Evolutionary conservation across 2,329 filamentous ascomycete genomes (phyloP), one percentile per base, ranked within the genome.

Genomic region (Pyrenophora graminea): DNA sequence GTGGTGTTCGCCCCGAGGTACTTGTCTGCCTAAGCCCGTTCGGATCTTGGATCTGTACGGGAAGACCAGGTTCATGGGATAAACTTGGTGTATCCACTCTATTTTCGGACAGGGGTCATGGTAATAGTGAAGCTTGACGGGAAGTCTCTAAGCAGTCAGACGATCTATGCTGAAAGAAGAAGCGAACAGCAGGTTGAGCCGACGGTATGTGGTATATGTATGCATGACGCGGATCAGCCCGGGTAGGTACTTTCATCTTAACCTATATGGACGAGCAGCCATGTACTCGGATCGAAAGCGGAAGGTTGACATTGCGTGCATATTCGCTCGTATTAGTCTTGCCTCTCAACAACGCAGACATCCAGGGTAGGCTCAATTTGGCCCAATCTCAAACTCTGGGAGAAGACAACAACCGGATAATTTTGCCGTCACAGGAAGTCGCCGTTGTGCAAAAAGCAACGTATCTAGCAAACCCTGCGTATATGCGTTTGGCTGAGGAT

Each of bases 1-100:
- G 30, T 30, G 32, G 41, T 38, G 25, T 31, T 48, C 32, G 40
- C 39, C 42, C 41, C 39, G 41, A 55, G 27, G 39, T 44, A 50
- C 37, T 42, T 45, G 45, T 40, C 25, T 38, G 42, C 45, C 40
- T 39, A 39, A 33, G 36, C 44, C 39, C 43, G 25, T 36, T 55
- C 17, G 42, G 54, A 58, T 58, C 51, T 58, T 56, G 51, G 52
- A 53, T 55, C 45, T 42, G 43, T 36, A 34, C 43, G 55, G 40
- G 47, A 38, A 42, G 51, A 60, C 57, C 57, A 48, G 57, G 55
- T 57, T 52, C 42, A 40, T 53, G 55, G 57, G 44, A 50, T 45
- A 34, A 32, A 48, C 42, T 41, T 49, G 41, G 52, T 46, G 46
- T 30, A 41, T 30, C 18, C 53, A 56, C 48, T 55, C 45, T 51